Percentiles rank a stretch among this genome's conserved stretches.
phyloP scores from a whole-genome alignment of 2,329 filamentous ascomycete genomes.

The Chaetothyriales sp. region DNA sequence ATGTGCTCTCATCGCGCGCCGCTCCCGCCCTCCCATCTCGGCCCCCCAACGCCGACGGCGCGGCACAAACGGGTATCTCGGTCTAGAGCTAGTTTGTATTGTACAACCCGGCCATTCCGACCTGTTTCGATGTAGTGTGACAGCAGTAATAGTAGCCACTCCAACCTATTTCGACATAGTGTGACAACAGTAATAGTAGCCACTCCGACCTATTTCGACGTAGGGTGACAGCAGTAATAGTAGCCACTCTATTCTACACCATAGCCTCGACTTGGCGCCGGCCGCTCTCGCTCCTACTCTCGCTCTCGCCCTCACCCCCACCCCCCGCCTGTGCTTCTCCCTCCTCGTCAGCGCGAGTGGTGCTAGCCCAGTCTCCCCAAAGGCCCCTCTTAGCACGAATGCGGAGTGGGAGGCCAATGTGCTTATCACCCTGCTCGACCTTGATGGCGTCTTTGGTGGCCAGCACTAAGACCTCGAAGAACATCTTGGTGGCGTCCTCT shows the following conservation, averaged over 20 bases:
- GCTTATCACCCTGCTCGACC: conserved; percentile 66
- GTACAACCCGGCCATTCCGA: neutral
- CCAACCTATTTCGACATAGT: neutral
- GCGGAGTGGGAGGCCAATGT: conserved; percentile 64
- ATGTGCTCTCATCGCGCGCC: neutral
- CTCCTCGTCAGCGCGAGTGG: conserved; percentile 17
- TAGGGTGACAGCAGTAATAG: neutral
- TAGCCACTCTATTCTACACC: neutral
- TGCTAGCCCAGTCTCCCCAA: conserved; percentile 93
- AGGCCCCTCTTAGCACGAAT: conserved; percentile 88
- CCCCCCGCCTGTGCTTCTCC: neutral
- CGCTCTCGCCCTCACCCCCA: neutral
- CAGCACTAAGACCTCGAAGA: conserved; percentile 90
- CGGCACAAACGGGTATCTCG: neutral
- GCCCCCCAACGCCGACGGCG: neutral
- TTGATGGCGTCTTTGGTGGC: conserved; percentile 97
- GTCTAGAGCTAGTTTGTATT: neutral
- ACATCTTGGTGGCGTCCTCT: conserved; percentile 96
- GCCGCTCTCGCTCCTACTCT: neutral
- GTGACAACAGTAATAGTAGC: neutral
- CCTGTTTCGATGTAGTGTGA: neutral
- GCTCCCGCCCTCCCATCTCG: neutral
- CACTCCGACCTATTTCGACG: neutral
- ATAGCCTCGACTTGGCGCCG: neutral
- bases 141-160: neutral